Evolutionary conservation across 1,139 yeast species (phyloP), one percentile per base, ranked within the genome.

Genomic region (Candida sp.): DNA sequence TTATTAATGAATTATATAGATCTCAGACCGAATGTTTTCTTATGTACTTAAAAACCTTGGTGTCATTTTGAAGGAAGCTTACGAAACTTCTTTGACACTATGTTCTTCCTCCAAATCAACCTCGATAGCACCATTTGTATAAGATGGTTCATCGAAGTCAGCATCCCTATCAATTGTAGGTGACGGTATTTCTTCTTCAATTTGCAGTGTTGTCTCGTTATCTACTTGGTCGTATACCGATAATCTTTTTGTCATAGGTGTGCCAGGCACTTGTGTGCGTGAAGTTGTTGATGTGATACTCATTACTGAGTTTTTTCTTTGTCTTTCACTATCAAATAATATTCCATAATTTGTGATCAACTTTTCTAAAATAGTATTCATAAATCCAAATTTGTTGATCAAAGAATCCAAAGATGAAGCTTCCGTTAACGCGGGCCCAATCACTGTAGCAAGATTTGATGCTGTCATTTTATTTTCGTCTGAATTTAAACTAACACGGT

Each of bases 401-500:
- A 76, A 63, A n/a, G 72, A 61, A 27, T 74, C 79, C 43, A 80
- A 71, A 38, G 62, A 66, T 50, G 80, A 71, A n/a, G 82, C 81
- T 51, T 79, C 84, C 3, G 82, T 77, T 43, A 79, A 70, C 4
- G 82, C 79, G 2, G 84, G 84, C 0, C 84, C 84, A 49, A 79
- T 70, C 21, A 87, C 95, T 45, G 90, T 87, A 8, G 95, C 93
- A 55, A 87, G 66, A 57, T 87, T 87, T 6, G 87, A 83, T 4
- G 90, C 77, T 47, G 84, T 86, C 96, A 87, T 87, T 56, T 82
- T 79, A 65, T 87, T 87, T 36, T 64, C 64, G n/a, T 73, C 81
- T 42, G 83, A 80, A 55, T 77, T 77, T 46, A 68, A 69, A 39
- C 82, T 78, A 6, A 87, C 82, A 45, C 66, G 75, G 45, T 77